Evolutionary conservation across 148 eudicot genomes (phyloP).

Genomic region (Mesembryanthemum crystallinum): DNA sequence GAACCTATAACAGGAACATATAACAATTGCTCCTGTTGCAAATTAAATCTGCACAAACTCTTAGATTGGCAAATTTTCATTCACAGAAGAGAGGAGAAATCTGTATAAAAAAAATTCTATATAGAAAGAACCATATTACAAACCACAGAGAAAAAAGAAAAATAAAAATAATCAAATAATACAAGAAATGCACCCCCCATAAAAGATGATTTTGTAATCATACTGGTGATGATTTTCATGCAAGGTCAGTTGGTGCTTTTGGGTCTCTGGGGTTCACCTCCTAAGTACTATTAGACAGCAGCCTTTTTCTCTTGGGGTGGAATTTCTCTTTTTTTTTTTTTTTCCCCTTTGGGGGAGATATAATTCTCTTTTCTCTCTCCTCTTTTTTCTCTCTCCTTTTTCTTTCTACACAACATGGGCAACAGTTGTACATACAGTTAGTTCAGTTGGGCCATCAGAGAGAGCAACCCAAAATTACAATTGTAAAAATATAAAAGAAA

Average conservation of each 20-base stretch:
- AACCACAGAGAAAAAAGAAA: conserved; percentile 14
- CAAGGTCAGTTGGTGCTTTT: conserved; percentile 21
- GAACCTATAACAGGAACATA: conserved; percentile 25
- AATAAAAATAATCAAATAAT: conserved; percentile 23
- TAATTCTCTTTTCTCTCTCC: not conserved
- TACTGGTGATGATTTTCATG: conserved; percentile 31
- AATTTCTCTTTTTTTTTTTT: not conserved
- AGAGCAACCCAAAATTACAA: not conserved
- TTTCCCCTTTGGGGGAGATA: not conserved
- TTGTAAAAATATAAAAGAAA: not conserved
- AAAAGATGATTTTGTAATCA: conserved; percentile 53
- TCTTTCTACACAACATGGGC: conserved; percentile 23
- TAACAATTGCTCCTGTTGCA: conserved; percentile 27
- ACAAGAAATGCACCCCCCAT: not conserved
- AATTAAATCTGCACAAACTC: conserved; percentile 41
- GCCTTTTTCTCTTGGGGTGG: conserved; percentile 30
- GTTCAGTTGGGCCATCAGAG: conserved; percentile 21
- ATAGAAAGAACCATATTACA: not conserved
- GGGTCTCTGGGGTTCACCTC: conserved; percentile 29
- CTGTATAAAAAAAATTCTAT: too few relatives aligned
- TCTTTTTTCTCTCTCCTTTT: conserved; percentile 12
- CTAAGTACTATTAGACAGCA: conserved; percentile 36
- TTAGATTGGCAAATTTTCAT: conserved; percentile 17
- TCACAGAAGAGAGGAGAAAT: not conserved
- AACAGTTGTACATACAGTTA: conserved; percentile 36